These are phyloP conservation scores for Mortierella hygrophila DNA, from an alignment of 192 early-diverging fungal genomes.

Conservation along the genomic window DNA sequence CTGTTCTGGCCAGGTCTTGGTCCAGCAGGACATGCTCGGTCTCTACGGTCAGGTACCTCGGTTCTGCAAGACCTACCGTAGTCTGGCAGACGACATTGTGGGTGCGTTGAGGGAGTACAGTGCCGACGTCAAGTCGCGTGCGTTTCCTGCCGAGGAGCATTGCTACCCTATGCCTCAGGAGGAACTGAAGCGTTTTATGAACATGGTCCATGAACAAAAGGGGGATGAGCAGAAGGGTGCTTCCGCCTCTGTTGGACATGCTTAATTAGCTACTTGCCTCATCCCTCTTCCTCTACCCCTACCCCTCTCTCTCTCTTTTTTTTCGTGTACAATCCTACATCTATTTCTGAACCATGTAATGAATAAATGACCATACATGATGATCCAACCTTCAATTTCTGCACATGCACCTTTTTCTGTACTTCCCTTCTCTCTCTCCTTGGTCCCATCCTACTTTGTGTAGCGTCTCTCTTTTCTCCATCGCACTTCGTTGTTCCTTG, in stretches of 20 bases:
- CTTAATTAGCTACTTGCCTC: neutral
- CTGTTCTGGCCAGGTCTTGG: conserved; percentile 95
- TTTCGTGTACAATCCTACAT: neutral
- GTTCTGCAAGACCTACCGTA: conserved; percentile 92
- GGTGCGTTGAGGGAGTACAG: conserved; percentile 79
- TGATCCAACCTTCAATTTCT: neutral
- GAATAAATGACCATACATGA: neutral
- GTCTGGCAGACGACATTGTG: conserved; percentile 80
- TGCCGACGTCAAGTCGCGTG: conserved; percentile 78
- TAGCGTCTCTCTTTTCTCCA: neutral
- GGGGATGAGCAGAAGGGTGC: conserved; percentile 6
- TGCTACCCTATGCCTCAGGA: conserved; percentile 82
- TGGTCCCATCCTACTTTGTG: neutral
- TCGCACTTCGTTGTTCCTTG: neutral
- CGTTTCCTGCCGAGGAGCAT: conserved; percentile 85
- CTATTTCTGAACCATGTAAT: conserved; percentile 6
- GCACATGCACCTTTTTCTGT: neutral
- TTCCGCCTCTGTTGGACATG: conserved; percentile 3
- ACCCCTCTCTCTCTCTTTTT: neutral
- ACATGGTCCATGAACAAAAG: conserved; percentile 23
- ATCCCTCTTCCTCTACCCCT: neutral
- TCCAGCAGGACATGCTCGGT: conserved; percentile 92
- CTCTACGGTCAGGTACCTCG: conserved; percentile 91
- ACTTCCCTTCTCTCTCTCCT: neutral
- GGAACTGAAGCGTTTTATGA: conserved; percentile 65